Base-by-base conservation (phyloP, 208 protist genomes). In the Crithidia expoeki region DNA sequence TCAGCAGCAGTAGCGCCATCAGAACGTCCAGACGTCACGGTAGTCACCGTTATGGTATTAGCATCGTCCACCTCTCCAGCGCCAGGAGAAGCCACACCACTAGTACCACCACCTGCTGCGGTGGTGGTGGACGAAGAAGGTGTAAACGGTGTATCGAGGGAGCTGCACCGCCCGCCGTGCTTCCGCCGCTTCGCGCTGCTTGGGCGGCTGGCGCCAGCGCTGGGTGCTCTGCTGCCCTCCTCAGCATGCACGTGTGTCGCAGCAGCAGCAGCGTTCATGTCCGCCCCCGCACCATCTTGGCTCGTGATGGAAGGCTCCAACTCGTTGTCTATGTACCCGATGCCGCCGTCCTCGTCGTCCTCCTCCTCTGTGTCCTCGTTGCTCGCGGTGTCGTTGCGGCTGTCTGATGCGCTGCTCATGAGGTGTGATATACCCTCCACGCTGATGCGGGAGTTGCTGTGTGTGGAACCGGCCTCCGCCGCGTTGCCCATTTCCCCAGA, bases 401-500 rank as follows among this genome's bases (percentile, higher is more conserved):
- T 70, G 57, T 81, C 74, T 46, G 68, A 57, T 27, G 30, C 17
- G 58, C 51, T 46, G 58, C 66, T 71, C 52, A 67, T 42, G 21
- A 93, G 77, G 17, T 72, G 77, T 0, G 77, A 56, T 60, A 94
- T 86, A 57, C 73, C 69, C 16, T 58, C 74, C 9, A 90, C 79
- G 60, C 80, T 92, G 46, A 92, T 92, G 47, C 78, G 46, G 9
- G 84, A 87, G 40, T 57, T 25, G 69, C 80, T 88, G 59, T 88
- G 79, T 6, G 59, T 47, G 17, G 62, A 62, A n/a, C 23, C 63
- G 14, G 50, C 32, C 46, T 74, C 73, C 53, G 47, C 55, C 27
- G 40, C 17, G 11, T 12, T 14, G 10, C 14, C 33, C 17, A 1
- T 34, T 2, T 30, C 46, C 19, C 19, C 38, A 30, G 0, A 21